Base-by-base conservation (phyloP, 2,329 filamentous ascomycete species). In the Aspergillus fructus region DNA sequence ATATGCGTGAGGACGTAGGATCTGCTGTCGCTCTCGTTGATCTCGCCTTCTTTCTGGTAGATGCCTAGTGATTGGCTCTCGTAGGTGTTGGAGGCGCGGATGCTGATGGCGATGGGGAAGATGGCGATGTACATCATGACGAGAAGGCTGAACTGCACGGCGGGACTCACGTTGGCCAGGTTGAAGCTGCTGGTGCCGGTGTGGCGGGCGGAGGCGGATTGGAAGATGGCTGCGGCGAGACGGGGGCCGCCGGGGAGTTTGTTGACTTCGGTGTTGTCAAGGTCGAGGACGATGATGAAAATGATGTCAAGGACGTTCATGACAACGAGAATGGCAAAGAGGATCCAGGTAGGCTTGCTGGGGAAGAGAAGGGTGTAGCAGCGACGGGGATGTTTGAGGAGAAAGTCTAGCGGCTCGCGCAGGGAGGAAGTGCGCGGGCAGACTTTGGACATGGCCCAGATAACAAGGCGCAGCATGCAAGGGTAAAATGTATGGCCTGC, bases 91-190 rank as follows among this genome's bases (percentile, higher is more conserved):
- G 86, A 79, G 74, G 52, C 78, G 51, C 93, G 90, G 61, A 97
- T 89, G 7, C 89, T 93, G 66, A 97, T 96, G 68, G 93, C 93
- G 64, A 97, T 96, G 3, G 93, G 93, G 64, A 96, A 96, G 56
- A 96, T 89, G 50, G 92, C 96, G 62, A 97, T 96, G 74, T 97
- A 97, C 93, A 97, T 97, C 93, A 97, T 97, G 71, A 97, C 88
- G 0, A 86, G 72, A 54, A 85, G 78, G 41, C 83, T 79, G 49
- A 86, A 78, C 57, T 85, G 84, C 0, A 85, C 78, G 2, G 77
- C 79, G 5, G 84, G 81, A 39, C 80, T 82, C 0, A 86, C 75
- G 3, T 72, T 70, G 1, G 81, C 74, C 13, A 85, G 71, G 19
- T 78, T 75, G 43, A 86, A 84, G 54, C 74, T 80, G 60, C 79